A percentile compares a stretch with the other conserved stretches of the same genome.
Evolutionary conservation across 371 early-diverging fungal genomes (phyloP).

Genomic region (Amoeboradix gromovi): DNA sequence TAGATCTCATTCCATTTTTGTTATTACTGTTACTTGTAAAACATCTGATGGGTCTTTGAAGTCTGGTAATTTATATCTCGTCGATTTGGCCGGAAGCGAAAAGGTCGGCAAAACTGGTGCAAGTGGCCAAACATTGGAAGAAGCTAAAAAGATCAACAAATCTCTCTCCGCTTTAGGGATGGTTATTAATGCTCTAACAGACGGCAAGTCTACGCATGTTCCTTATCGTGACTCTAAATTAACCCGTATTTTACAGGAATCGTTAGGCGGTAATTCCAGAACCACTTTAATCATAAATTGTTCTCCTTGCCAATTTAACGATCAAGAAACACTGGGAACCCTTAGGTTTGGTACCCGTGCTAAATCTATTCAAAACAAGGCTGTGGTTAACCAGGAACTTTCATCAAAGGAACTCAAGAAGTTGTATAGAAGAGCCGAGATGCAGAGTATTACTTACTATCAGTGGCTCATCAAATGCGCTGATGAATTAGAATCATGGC

Average conservation of each 20-base stretch:
- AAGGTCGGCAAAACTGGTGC: constrained; percentile 61
- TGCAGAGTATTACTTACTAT: too few species aligned
- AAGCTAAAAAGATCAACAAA: constrained; percentile 91
- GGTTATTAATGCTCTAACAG: constrained; percentile 65
- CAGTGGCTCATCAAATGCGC: too few species aligned
- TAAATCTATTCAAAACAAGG: constrained; percentile 30
- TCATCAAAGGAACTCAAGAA: constrained; percentile 39
- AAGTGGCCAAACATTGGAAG: constrained; percentile 62
- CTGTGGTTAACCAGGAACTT: constrained; percentile 31
- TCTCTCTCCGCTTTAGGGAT: constrained; percentile 61
- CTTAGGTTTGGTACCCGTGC: constrained; percentile 57
- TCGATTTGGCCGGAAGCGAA: constrained; percentile 99
- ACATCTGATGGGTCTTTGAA: background rate
- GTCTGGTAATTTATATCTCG: constrained; percentile 33
- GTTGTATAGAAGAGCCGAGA: constrained; percentile 28
- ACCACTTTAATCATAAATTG: constrained; percentile 47
- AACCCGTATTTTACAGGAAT: constrained; percentile 49
- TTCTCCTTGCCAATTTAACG: constrained; percentile 23
- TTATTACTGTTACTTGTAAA: constrained; percentile 46
- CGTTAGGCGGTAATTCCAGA: constrained; percentile 42
- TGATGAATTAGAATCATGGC: too few species aligned
- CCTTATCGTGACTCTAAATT: constrained; percentile 73
- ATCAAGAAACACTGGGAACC: constrained; percentile 49
- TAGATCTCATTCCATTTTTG: constrained; percentile 86
- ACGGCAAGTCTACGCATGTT: constrained; percentile 32